Conservation (phyloP, 495 filamentous ascomycete species). For the Diplogelasinospora grovesii region DNA sequence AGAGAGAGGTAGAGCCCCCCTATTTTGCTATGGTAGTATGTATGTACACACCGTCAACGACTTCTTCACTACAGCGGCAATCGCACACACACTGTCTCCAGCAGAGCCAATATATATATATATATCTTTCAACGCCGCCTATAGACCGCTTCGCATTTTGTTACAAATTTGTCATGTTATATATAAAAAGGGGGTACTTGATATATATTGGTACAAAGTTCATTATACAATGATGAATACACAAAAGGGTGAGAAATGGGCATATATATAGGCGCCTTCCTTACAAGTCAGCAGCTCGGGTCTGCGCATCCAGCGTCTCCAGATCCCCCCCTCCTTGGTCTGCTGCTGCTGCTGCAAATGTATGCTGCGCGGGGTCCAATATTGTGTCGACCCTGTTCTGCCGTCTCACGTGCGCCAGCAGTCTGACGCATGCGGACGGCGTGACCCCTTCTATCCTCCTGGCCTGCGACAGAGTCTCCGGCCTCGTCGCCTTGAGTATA, state of each 20-base stretch:
- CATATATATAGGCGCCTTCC: no score
- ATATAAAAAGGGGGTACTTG: no score
- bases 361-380: no score
- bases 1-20: no score
- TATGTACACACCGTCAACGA: no score
- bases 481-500: conserved; percentile 60
- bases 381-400: no score
- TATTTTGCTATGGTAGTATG: no score
- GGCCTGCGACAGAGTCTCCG: conserved; percentile 84
- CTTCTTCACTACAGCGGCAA: no score
- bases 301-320: conserved; percentile 33
- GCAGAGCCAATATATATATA: no score
- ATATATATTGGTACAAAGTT: neutral
- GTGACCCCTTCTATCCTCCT: conserved; percentile 77
- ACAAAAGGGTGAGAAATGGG: neutral
- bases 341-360: conserved; percentile 21
- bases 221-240: neutral
- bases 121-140: no score
- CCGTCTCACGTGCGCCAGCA: conserved; percentile 45
- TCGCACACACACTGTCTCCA: no score
- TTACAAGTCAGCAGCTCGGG: conserved; percentile 29
- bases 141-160: neutral
- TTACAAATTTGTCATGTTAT: neutral
- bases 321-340: conserved; percentile 23
- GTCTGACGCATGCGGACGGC: conserved; percentile 49